phyloP scores from a whole-genome alignment of 1,139 yeast species.

The Sugiyamaella japonica region DNA sequence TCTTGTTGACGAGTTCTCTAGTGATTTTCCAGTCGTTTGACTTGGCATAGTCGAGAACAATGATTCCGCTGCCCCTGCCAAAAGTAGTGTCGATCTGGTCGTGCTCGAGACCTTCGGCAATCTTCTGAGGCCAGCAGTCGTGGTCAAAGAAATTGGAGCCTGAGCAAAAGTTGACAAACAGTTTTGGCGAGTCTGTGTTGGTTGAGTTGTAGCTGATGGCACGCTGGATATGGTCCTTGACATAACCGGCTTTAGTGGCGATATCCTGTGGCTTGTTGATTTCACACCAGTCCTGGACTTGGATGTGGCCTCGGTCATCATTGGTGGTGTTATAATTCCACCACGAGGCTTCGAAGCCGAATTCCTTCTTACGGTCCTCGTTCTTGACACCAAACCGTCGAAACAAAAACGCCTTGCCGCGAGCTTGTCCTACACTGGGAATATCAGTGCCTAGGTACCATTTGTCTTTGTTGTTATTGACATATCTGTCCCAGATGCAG shows the following conservation, averaged over 20 bases:
- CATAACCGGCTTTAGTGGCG: constrained; percentile 56
- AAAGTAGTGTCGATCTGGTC: constrained; percentile 48
- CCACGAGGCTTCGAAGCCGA: constrained; percentile 67
- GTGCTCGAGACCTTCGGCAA: constrained; percentile 55
- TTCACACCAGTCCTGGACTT: constrained; percentile 77
- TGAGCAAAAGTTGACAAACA: constrained; percentile 71
- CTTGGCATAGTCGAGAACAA: constrained; percentile 69
- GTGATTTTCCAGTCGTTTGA: constrained; percentile 60
- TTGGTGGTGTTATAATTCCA: constrained; percentile 70
- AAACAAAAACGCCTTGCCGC: constrained; percentile 68
- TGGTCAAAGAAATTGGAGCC: constrained; percentile 73
- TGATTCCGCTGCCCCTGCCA: constrained; percentile 56
- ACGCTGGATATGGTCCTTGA: constrained; percentile 55
- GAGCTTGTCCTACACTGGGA: constrained; percentile 60
- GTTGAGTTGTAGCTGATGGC: constrained; percentile 56
- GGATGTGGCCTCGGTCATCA: constrained; percentile 62
- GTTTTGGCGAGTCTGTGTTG: constrained; percentile 44
- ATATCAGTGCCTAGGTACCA: constrained; percentile 63
- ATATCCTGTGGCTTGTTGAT: constrained; percentile 55
- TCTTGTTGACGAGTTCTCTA: constrained; percentile 54
- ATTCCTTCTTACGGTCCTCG: constrained; percentile 43
- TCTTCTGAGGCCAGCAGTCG: constrained; percentile 72
- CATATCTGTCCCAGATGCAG: constrained; percentile 60
- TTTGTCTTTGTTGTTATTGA: constrained; percentile 51
- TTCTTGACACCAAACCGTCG: constrained; percentile 67